Conservation (phyloP, 108 stramenopile species). For the Schizochytrium sp. region DNA sequence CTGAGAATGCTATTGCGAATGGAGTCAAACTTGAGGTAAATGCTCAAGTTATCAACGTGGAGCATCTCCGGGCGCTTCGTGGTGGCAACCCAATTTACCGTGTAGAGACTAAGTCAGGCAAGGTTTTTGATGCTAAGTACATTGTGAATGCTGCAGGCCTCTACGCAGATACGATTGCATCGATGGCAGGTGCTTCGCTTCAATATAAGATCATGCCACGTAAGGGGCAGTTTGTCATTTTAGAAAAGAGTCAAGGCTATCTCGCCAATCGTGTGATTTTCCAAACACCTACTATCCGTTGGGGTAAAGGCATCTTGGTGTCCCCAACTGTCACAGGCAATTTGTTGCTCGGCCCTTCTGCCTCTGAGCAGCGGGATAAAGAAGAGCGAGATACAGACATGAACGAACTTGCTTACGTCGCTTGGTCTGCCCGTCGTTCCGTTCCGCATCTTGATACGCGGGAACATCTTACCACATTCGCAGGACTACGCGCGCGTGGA, state of each 20-base stretch:
- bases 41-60: conserved; percentile 77
- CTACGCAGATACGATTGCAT: conserved; percentile 79
- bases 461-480: conserved; percentile 27
- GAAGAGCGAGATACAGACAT: neutral
- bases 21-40: conserved; percentile 85
- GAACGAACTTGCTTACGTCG: conserved; percentile 47
- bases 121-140: conserved; percentile 72
- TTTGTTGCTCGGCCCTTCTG: conserved; percentile 21
- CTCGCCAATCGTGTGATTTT: conserved; percentile 53
- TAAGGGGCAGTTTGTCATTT: conserved; percentile 34
- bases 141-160: conserved; percentile 85
- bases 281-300: conserved; percentile 31
- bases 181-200: conserved; percentile 78
- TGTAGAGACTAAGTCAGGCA: neutral
- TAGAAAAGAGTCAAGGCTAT: conserved; percentile 39
- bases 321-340: conserved; percentile 17
- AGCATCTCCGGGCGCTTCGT: conserved; percentile 11
- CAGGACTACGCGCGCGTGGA: conserved; percentile 35
- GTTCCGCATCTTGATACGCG: conserved; percentile 54
- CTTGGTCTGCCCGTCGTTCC: conserved; percentile 41
- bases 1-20: conserved; percentile 87
- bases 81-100: neutral
- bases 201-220: conserved; percentile 22
- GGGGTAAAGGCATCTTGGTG: conserved; percentile 51
- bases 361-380: conserved; percentile 38